Evolutionary conservation across 768 basidiomycete genomes (phyloP), one percentile per base, ranked within the genome.

Genomic region (Leccinum barrowsii): DNA sequence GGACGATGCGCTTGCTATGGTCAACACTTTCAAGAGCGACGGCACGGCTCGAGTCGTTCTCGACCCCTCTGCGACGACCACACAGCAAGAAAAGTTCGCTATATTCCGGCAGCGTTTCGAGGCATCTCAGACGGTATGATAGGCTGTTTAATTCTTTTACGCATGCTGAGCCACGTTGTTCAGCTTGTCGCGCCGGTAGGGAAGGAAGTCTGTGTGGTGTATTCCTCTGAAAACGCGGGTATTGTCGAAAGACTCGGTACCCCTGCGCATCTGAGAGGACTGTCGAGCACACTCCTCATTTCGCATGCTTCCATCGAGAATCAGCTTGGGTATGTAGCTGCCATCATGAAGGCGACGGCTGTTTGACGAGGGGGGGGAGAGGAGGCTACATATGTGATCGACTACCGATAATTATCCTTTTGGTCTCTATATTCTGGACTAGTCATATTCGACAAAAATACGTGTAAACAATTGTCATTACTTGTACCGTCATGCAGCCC

Each of bases 101-200:
- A 72, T 70, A 12, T 83, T 89, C 68, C 61, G 71, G 11, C 66
- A 72, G n/a, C 79, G 83, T 15, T 75, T 90, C 44, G 67, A 77
- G 59, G 67, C 74, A 7, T 82, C 82, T 12, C 82, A 83, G 52
- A 71, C 86, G 68, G 87, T 88, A 65, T 52, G 81, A 66, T 0
- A 15, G 17, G 26, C 21, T 12, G 17, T 59, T 48, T 15, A 12
- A 1, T 13, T 17, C 44, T 30, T 48, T 53, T 6, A 55, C 44
- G 4, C 6, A 15, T 52, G 47, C 55, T 57, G 28, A 54, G 7
- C 59, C 26, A n/a, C 15, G 12, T 51, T 32, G 24, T 52, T 7
- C 59, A 89, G 87, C 87, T 86, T 66, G 74, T 87, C 30, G 77
- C 80, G 7, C 77, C 82, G 62, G 77, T 77, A 22, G 82, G 81